Conservation (phyloP, 1,284 basidiomycete genomes). For the Ganoderma lingzhi region DNA sequence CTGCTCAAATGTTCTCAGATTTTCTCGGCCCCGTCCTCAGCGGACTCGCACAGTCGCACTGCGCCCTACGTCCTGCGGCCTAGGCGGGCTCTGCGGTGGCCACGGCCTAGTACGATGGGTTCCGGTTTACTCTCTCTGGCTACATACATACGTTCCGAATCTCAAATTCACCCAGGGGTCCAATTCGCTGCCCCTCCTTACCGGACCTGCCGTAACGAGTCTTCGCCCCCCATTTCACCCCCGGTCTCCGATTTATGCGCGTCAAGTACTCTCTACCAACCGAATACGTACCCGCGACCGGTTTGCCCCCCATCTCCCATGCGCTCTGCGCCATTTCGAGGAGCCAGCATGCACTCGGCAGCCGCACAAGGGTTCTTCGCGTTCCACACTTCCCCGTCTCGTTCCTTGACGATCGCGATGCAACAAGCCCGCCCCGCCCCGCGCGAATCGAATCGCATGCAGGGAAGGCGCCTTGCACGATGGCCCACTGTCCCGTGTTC, state of each 20-base stretch:
- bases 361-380: neutral
- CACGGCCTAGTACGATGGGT: neutral
- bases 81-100: neutral
- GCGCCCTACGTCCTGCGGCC: neutral
- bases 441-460: neutral
- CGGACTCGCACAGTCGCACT: neutral
- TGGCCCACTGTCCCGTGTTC: neutral
- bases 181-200: neutral
- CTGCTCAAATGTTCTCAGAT: neutral
- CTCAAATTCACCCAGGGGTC: neutral
- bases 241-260: neutral
- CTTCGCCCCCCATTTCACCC: neutral
- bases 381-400: neutral
- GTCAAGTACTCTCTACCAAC: neutral
- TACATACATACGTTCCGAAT: slow-evolving; percentile 1
- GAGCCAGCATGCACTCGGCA: neutral
- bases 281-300: neutral
- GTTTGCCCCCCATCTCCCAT: neutral
- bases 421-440: slow-evolving; percentile 1
- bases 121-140: neutral
- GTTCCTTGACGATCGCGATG: slow-evolving; percentile 4
- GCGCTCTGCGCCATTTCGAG: neutral
- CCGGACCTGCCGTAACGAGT: neutral
- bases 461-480: neutral
- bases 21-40: neutral